phyloP scores from a whole-genome alignment of 2,329 filamentous ascomycete species.

The Gliomastix tumulicola region DNA sequence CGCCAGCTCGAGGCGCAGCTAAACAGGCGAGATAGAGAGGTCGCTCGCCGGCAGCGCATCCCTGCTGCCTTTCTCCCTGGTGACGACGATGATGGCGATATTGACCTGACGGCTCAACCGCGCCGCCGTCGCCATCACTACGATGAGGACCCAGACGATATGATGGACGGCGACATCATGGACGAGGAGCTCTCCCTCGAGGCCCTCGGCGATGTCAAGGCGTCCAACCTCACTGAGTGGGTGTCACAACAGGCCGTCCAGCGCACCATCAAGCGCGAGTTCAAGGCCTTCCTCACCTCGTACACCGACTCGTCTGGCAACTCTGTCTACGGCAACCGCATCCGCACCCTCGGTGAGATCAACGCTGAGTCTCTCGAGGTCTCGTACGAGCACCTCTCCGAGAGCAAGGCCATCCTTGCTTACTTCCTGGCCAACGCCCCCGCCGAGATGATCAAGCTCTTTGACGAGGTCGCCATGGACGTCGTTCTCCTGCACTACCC shows the following conservation, averaged over 20 bases:
- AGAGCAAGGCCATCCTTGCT: constrained; percentile 86
- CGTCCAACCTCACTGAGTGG: constrained; percentile 91
- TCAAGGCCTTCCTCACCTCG: constrained; percentile 94
- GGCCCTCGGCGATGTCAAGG: constrained; percentile 87
- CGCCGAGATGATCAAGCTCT: constrained; percentile 90
- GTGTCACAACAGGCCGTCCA: constrained; percentile 84
- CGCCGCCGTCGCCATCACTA: constrained; percentile 82
- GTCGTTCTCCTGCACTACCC: constrained; percentile 94
- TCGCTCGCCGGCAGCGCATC: constrained; percentile 58
- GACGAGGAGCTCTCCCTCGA: constrained; percentile 91
- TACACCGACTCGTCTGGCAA: constrained; percentile 84
- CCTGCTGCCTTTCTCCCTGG: constrained; percentile 69
- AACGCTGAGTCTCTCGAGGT: constrained; percentile 96
- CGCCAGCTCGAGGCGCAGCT: constrained; percentile 67
- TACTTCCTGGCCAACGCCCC: constrained; percentile 96
- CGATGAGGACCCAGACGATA: constrained; percentile 89
- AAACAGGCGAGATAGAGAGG: constrained; percentile 66
- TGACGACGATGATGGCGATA: constrained; percentile 77
- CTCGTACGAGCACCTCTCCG: constrained; percentile 85
- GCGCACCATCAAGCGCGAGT: constrained; percentile 89
- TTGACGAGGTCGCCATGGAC: constrained; percentile 95
- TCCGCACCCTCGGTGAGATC: constrained; percentile 91
- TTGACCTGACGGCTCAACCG: constrained; percentile 80
- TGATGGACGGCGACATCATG: constrained; percentile 90
- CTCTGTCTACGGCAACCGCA: constrained; percentile 91